These are phyloP conservation scores for Candida berthetii DNA, from an alignment of 805 yeast species.

Conservation along the genomic window DNA sequence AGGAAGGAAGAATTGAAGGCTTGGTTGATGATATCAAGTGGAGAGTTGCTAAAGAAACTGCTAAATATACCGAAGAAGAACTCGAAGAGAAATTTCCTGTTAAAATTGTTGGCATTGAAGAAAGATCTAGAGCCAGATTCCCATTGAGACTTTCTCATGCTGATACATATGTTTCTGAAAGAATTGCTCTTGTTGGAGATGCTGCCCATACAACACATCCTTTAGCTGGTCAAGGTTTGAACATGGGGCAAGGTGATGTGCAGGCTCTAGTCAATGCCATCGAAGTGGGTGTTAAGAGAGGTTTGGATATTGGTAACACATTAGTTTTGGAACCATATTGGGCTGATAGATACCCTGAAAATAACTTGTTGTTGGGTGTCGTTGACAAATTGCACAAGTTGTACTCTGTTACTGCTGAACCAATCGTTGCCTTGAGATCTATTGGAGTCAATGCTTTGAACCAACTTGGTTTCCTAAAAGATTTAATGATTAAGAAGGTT, in stretches of 20 bases:
- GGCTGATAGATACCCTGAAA: constrained; percentile 72
- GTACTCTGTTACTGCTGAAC: constrained; percentile 66
- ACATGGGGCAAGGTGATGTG: constrained; percentile 96
- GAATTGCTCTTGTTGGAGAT: constrained; percentile 94
- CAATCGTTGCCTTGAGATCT: constrained; percentile 70
- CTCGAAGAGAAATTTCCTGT: constrained; percentile 64
- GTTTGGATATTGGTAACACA: constrained; percentile 81
- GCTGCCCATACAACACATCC: constrained; percentile 99
- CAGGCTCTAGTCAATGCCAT: constrained; percentile 61
- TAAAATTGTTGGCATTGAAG: constrained; percentile 50
- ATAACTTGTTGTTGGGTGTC: constrained; percentile 77
- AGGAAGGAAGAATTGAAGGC: constrained; percentile 29
- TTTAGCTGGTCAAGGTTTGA: constrained; percentile 94
- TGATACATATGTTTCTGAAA: constrained; percentile 75
- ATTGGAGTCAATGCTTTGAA: constrained; percentile 71
- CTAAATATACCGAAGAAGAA: constrained; percentile 30
- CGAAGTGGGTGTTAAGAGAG: constrained; percentile 66
- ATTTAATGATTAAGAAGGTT: constrained; percentile 55
- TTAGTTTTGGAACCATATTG: constrained; percentile 84
- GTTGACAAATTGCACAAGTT: constrained; percentile 91
- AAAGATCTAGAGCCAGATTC: constrained; percentile 74
- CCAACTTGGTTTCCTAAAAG: constrained; percentile 57
- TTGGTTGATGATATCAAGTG: constrained; percentile 66
- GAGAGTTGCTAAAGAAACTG: constrained; percentile 45
- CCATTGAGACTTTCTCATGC: constrained; percentile 89